These are phyloP conservation scores for Phyllosticta capitalensis DNA, from an alignment of 2,329 filamentous ascomycete genomes.

Conservation along the genomic window DNA sequence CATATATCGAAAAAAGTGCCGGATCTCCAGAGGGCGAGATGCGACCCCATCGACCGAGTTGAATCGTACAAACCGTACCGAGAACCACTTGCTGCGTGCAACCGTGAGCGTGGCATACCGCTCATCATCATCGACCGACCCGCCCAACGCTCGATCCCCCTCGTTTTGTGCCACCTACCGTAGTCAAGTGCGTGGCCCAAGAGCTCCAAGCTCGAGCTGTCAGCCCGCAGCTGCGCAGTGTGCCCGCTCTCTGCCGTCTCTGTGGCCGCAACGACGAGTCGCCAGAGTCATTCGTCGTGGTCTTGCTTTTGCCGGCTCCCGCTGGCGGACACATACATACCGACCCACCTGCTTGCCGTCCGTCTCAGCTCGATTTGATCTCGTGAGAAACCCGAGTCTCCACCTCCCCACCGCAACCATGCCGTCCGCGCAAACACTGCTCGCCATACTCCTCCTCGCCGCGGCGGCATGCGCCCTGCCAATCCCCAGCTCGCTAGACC, in stretches of 20 bases:
- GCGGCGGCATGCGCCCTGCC: background rate
- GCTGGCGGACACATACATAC: too few relatives aligned
- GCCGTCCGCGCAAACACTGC: background rate
- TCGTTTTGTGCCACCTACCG: background rate
- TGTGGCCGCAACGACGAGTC: too few relatives aligned
- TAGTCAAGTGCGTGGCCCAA: background rate
- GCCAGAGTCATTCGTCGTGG: too few relatives aligned
- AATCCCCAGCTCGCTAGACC: background rate
- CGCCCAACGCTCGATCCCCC: background rate
- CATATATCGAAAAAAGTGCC: background rate
- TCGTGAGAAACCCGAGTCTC: background rate
- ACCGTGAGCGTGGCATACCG: background rate
- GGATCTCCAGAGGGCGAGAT: background rate
- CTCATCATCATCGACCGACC: background rate
- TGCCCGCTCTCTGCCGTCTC: too few relatives aligned
- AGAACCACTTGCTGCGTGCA: background rate
- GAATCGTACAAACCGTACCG: background rate
- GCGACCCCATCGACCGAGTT: background rate
- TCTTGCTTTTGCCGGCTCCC: too few relatives aligned
- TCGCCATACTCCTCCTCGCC: background rate
- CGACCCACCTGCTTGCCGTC: too few relatives aligned
- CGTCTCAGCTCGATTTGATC: too few relatives aligned
- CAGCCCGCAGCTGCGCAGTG: background rate
- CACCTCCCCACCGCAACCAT: background rate
- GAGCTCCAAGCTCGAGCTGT: background rate